Percentiles rank a stretch among this genome's conserved stretches.
phyloP scores from a whole-genome alignment of 148 eudicot species.

The Nepenthes gracilis region DNA sequence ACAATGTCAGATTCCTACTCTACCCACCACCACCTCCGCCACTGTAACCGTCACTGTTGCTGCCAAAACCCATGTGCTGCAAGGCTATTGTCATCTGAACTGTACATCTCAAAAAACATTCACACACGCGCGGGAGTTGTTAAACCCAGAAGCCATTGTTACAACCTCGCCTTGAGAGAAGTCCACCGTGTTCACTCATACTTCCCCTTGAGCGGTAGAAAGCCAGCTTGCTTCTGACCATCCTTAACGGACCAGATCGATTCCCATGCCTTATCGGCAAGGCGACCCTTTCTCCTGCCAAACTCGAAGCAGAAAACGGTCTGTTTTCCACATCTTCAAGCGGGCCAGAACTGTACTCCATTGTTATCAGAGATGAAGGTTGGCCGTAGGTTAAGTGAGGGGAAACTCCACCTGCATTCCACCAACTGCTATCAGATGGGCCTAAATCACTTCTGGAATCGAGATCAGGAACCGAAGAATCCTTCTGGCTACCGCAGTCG shows the following conservation, averaged over 20 bases:
- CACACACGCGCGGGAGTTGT: constrained; percentile 6
- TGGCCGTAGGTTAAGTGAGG: constrained; percentile 55
- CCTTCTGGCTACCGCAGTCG: constrained; percentile 57
- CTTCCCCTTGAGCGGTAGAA: constrained; percentile 64
- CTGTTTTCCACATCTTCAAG: constrained; percentile 63
- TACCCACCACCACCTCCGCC: constrained; percentile 2
- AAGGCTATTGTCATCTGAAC: constrained; percentile 23
- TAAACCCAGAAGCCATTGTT: constrained; percentile 33
- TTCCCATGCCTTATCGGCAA: constrained; percentile 66
- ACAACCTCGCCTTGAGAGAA: constrained; percentile 37
- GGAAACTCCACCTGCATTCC: constrained; percentile 59
- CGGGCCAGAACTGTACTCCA: constrained; percentile 89
- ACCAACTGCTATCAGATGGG: constrained; percentile 91
- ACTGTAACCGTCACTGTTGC: too few relatives aligned
- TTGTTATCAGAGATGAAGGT: constrained; percentile 76
- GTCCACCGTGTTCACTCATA: constrained; percentile 76
- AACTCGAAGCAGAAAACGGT: constrained; percentile 56
- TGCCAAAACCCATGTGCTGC: constrained; percentile 13
- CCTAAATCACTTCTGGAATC: constrained; percentile 67
- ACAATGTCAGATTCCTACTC: constrained; percentile 19
- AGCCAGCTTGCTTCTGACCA: constrained; percentile 47
- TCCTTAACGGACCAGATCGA: constrained; percentile 83
- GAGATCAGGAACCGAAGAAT: constrained; percentile 65
- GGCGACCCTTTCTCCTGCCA: constrained; percentile 29
- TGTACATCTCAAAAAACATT: constrained; percentile 41